Base-by-base conservation (phyloP, 1,284 basidiomycete genomes). In the Cystobasidium slooffiae region DNA sequence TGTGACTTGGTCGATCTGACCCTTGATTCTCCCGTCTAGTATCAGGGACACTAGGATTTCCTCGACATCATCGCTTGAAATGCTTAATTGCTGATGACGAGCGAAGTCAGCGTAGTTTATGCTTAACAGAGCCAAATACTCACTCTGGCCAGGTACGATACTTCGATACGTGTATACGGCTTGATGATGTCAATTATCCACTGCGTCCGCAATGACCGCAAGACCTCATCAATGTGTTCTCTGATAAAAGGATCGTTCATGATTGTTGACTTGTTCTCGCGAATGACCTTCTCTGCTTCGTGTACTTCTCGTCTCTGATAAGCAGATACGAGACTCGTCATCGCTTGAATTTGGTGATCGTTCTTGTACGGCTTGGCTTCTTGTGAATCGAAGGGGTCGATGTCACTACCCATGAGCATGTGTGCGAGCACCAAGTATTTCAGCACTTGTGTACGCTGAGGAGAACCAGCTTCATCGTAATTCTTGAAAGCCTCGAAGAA, bases 361-460 rank as follows among this genome's bases (percentile, higher is more conserved):
- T 89, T 93, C 85, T 97, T 97, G 84, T 99, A 99, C 87, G 97
- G 97, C 81, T 99, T 99, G 7, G 96, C 99, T 84, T 99, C 97
- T 83, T 99, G 96, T 80, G 93, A 96, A 84, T 99, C 97, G 81
- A 99, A 99, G 0, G 97, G 97, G 82, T 99, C 97, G 84, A 99
- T 97, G 80, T 96, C 94, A 80, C 92, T 96, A 58, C 95, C 96
- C 79, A 93, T 98, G 75, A 99, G 86, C 95, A 99, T 98, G 84
- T 98, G 95, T 3, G 95, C 93, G 44, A 99, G 87, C 3, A 99
- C 97, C 12, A 99, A 88, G 81, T 99, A 99, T 83, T 99, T 99
- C 77, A 99, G 87, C 5, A 99, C 96, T 84, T 97, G 94, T 67
- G 98, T 97, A 47, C 97, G 88, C 81, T 98, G 95, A 0, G 93